A percentile compares a stretch with the other conserved stretches of the same genome.
Conservation (phyloP, 2,329 filamentous ascomycete genomes). For the Monascus ruber region DNA sequence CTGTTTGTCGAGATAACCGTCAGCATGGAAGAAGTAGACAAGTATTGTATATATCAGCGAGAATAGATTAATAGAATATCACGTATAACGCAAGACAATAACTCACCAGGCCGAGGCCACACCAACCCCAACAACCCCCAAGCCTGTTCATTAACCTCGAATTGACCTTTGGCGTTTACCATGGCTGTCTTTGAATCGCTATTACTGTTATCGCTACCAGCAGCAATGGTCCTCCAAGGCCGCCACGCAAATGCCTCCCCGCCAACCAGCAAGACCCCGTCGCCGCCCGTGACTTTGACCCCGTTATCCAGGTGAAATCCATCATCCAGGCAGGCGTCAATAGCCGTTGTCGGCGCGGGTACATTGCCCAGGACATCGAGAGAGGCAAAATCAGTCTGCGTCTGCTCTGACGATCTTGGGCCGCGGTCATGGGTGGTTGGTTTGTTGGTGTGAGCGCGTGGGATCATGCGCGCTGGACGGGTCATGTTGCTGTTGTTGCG, state of each 20-base stretch:
- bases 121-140: slow-evolving; percentile 68
- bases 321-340: slow-evolving; percentile 70
- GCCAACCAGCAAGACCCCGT: slow-evolving; percentile 66
- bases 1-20: slow-evolving; percentile 32
- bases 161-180: slow-evolving; percentile 67
- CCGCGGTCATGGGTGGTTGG: slow-evolving; percentile 45
- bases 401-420: slow-evolving; percentile 49
- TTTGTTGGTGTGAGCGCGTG: slow-evolving; percentile 23
- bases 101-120: slow-evolving; percentile 79
- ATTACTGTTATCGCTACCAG: slow-evolving; percentile 16
- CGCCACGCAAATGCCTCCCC: slow-evolving; percentile 84
- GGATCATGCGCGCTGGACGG: slow-evolving; percentile 21
- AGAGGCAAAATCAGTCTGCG: slow-evolving; percentile 59
- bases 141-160: slow-evolving; percentile 58
- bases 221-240: slow-evolving; percentile 53
- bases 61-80: background rate
- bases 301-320: slow-evolving; percentile 85
- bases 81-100: slow-evolving; percentile 3
- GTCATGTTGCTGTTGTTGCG: slow-evolving; percentile 16
- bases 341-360: slow-evolving; percentile 65
- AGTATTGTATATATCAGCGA: too few relatives aligned
- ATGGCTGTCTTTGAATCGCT: slow-evolving; percentile 35
- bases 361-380: slow-evolving; percentile 70
- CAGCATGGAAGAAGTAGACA: slow-evolving; percentile 3
- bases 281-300: slow-evolving; percentile 54